Evolutionary conservation across 1,284 basidiomycete species (phyloP), one percentile per base, ranked within the genome.

Genomic region (Xerocomus nothofagi): DNA sequence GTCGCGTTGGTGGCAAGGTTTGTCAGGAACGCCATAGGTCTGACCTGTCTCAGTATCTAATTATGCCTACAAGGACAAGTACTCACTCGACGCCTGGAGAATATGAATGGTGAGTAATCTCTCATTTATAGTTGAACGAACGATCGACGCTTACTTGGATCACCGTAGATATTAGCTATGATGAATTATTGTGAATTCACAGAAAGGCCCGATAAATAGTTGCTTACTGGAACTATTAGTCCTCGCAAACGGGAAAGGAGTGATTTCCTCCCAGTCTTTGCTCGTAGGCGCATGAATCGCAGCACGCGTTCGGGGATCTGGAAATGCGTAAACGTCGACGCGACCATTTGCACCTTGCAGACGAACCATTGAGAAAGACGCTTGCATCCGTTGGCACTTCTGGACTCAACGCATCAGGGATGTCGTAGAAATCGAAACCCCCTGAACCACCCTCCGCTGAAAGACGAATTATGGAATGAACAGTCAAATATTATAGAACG

Each of bases 271-370:
- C 85, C 85, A 88, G 44, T 79, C 65, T 59, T 81, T 81, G 63
- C 77, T 83, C 3, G 77, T 80, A 2, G 86, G 86, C 0, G 85
- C 86, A 61, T 88, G 86, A 20, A 88, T 65, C 0, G 85, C 85
- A 31, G 74, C 67, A 26, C 77, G 71, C 4, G 75, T 78, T 14
- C 61, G 69, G 9, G 72, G 64, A 59, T 86, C 84, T 84, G 54
- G 15, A 14, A 49, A 6, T 17, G 3, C 3, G 53, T 44, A 46
- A 48, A 15, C 8, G 14, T 27, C 6, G 4, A 21, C 2, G 3
- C 4, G 23, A 34, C 23, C 4, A 20, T 21, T 32, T 20, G 23
- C 8, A 6, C 23, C 21, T 1, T n/a, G 3, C 3, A 23, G 7
- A 57, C 72, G 20, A 41, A 84, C 84, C 76, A 56, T 88, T 88